Percentiles rank a stretch among this genome's conserved stretches.
Conservation (phyloP, 169 alveolate species). For the Cryptosporidium xiaoi region DNA sequence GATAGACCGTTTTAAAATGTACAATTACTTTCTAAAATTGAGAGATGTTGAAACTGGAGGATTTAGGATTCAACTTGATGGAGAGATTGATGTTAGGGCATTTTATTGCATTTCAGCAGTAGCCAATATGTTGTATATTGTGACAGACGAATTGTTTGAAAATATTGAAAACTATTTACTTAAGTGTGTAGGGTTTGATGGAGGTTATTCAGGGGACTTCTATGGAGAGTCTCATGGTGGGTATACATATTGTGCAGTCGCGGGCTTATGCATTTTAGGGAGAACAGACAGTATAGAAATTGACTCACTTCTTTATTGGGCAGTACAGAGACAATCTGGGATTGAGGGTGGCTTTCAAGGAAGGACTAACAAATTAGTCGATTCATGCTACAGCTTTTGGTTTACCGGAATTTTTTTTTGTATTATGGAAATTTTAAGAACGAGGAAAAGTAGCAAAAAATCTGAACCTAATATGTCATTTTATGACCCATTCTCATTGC, state of each 20-base stretch:
- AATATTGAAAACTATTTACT: constrained; percentile 89
- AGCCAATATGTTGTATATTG: constrained; percentile 90
- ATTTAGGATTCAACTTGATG: constrained; percentile 90
- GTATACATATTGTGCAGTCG: constrained; percentile 96
- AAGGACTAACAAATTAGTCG: constrained; percentile 96
- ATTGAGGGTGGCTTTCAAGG: constrained; percentile 97
- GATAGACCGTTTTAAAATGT: constrained; percentile 87
- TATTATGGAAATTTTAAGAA: constrained; percentile 80
- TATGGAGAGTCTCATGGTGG: constrained; percentile 98
- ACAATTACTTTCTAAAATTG: constrained; percentile 84
- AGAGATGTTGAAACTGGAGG: constrained; percentile 91
- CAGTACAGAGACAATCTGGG: constrained; percentile 87
- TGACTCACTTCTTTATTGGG: constrained; percentile 88
- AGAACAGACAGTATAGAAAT: constrained; percentile 86
- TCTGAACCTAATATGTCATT: constrained; percentile 64
- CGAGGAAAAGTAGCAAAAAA: constrained; percentile 78
- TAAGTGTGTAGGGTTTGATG: constrained; percentile 95
- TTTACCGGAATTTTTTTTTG: constrained; percentile 90
- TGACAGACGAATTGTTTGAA: constrained; percentile 87
- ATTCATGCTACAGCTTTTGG: constrained; percentile 97
- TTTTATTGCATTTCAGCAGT: constrained; percentile 92
- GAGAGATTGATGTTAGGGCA: constrained; percentile 96
- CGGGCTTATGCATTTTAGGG: constrained; percentile 89
- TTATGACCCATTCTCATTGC: constrained; percentile 75
- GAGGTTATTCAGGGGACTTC: constrained; percentile 95